Conservation (phyloP, 2,329 filamentous ascomycete genomes). For the Epichloe coenophiala region DNA sequence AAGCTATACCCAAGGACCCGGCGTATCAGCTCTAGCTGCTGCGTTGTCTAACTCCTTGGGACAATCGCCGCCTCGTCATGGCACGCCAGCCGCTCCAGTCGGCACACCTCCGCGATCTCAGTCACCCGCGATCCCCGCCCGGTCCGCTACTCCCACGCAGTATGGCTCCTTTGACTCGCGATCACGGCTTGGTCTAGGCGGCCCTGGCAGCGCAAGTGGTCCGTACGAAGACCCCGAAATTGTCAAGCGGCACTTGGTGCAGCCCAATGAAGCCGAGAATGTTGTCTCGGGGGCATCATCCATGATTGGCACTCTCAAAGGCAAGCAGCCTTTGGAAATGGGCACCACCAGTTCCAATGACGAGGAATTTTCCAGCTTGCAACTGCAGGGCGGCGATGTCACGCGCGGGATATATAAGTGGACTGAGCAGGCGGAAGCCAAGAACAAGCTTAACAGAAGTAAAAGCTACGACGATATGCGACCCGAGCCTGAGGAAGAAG, state of each 20-base stretch:
- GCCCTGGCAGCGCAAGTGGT: slow-evolving; percentile 21
- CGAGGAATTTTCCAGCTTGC: slow-evolving; percentile 86
- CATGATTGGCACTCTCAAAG: slow-evolving; percentile 32
- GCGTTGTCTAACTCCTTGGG: slow-evolving; percentile 68
- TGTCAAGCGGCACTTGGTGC: slow-evolving; percentile 75
- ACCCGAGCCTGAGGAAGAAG: slow-evolving; percentile 66
- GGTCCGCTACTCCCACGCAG: slow-evolving; percentile 48
- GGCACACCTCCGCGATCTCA: slow-evolving; percentile 39
- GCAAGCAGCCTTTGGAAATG: slow-evolving; percentile 35
- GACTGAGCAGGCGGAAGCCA: slow-evolving; percentile 74
- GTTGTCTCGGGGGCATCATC: slow-evolving; percentile 34
- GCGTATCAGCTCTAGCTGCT: slow-evolving; percentile 75
- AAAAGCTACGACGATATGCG: slow-evolving; percentile 74
- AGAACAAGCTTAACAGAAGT: slow-evolving; percentile 59
- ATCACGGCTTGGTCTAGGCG: slow-evolving; percentile 33
- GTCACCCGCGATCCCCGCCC: slow-evolving; percentile 21
- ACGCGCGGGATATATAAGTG: slow-evolving; percentile 93
- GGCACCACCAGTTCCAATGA: slow-evolving; percentile 34
- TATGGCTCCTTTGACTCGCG: slow-evolving; percentile 78
- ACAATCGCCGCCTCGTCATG: slow-evolving; percentile 55
- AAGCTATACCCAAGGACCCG: slow-evolving; percentile 56
- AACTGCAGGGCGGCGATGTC: slow-evolving; percentile 86
- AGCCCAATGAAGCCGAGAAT: slow-evolving; percentile 39
- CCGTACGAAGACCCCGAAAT: slow-evolving; percentile 84
- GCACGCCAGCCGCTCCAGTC: slow-evolving; percentile 47